Base-by-base conservation (phyloP, 2,329 filamentous ascomycete species). In the Cladosporium sp. region DNA sequence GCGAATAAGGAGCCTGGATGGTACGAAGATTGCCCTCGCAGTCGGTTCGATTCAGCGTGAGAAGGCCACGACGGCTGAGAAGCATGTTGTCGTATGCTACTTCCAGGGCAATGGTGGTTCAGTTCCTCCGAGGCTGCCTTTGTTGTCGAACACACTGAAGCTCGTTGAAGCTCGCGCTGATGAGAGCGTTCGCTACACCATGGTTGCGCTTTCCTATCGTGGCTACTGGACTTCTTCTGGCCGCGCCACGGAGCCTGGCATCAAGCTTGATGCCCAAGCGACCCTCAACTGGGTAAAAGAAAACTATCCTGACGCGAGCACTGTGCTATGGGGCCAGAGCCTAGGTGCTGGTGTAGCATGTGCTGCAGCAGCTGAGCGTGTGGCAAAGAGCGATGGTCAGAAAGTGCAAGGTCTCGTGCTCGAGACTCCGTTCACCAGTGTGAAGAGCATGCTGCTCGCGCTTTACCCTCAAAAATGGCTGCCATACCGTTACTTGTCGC, bases 391-490 rank as follows among this genome's bases (percentile, higher is more conserved):
- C 71, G 29, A n/a, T 49, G 42, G 20, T 25, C 49, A 36, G 32
- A 52, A 3, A 49, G 53, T 16, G 56, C 56, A 42, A 38, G 71
- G 77, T 1, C 54, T 92, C 43, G 72, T 92, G 9, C 73, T 92
- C 1, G 87, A 92, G 62, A 90, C 87, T 0, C 86, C 87, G 0
- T 90, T 90, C 55, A 78, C 83, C 1, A 86, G 81, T 38, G 78
- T 88, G 49, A 75, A 78, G 51, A 78, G 78, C 15, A 89, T 92
- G 85, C 72, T 92, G 5, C 70, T 78, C 36, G 81, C 79, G 1
- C 66, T 92, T 2, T 92, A 91, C 61, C 86, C 86, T 1, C 85
- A 90, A 58, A 86, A 79, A 58, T 91, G 86, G 85, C 71, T 91
- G 6, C 87, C 87, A 0, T 92, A 92, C 63, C 78, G 79, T 40